Base-by-base conservation (phyloP, 805 yeast species). In the Saccharomycopsis selenospora region DNA sequence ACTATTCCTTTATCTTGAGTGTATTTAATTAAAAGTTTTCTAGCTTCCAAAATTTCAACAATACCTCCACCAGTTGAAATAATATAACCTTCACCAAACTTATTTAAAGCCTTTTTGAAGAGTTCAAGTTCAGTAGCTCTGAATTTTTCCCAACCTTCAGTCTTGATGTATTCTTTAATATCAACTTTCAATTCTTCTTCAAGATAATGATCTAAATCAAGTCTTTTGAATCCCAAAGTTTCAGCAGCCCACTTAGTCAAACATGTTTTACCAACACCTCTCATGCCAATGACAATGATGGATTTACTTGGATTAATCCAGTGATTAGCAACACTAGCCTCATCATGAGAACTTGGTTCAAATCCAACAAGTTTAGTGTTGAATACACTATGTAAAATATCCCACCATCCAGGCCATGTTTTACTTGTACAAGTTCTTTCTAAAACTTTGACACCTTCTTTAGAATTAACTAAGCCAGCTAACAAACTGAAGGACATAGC, bases 401-500 rank as follows among this genome's bases (percentile, higher is more conserved):
- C 99, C 99, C 99, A 93, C 99, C 99, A 93, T 33, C 97, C 98
- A 18, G 99, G 99, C 99, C 99, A 93, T 0, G 99, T 93, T 69
- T 93, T 93, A 49, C 91, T 95, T 1, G 96, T 95, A 62, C 97
- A 88, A 23, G 84, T 77, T 66, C 97, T 80, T 61, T 91, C 96
- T 56, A 82, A 79, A 51, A 93, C 79, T 55, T 80, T 70, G 1
- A 85, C 91, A 1, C 85, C 80, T 3, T 69, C 71, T 1, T 60
- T 58, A 41, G 66, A 62, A 5, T 61, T 54, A 44, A 77, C 75
- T 58, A 86, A 71, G 29, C 95, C 88, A 3, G 96, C 91, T 46
- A 93, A 68, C 51, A 93, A 71, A 3, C 96, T 86, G 66, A 93
- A 85, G 49, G 96, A 85, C 99, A 93, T 93, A 7, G 99, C 99